Base-by-base conservation (phyloP, 495 filamentous ascomycete genomes). In the Aspergillus saccharolyticus region DNA sequence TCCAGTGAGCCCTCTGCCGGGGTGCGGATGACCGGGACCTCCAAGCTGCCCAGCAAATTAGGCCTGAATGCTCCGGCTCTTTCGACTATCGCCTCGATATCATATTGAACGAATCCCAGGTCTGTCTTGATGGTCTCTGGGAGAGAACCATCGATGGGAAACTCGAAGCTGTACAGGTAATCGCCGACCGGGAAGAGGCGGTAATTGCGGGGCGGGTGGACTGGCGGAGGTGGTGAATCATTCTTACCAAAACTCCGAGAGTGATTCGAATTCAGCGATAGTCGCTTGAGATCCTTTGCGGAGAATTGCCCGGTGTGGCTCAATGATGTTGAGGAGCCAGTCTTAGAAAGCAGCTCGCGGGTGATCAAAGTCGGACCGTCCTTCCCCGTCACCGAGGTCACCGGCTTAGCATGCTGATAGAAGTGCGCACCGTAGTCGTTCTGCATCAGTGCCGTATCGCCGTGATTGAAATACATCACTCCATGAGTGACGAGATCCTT, bases 101-200 rank as follows among this genome's bases (percentile, higher is more conserved):
- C 87, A 76, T 96, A 98, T 56, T 84, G 86, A 1, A 98, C 92
- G 20, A 79, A 88, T 7, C 92, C 94, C 19, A 96, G 83, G 48
- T 94, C 94, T 6, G 95, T 86, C 62, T 88, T 88, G 39, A 94
- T 94, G 0, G 92, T 96, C 70, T 98, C 94, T 6, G 95, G 89
- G 45, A 96, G 80, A 54, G 88, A 89, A 60, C 91, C 91, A 66
- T 98, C 94, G 55, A 98, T 85, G 12, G 93, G 91, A 39, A 97
- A 80, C 68, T 98, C 94, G 59, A 98, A 98, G 52, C 88, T 87
- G 73, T 98, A 98, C 43, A 93, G 80, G 72, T 97, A 98, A 53
- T 89, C 89, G 49, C 94, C 94, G 8, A 94, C 90, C 8, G 83
- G 82, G 67, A 98, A 98, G 22, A 89, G 78, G 66, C 93, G 87